Conservation (phyloP, 1,284 basidiomycete genomes). For the Cystobasidium slooffiae region DNA sequence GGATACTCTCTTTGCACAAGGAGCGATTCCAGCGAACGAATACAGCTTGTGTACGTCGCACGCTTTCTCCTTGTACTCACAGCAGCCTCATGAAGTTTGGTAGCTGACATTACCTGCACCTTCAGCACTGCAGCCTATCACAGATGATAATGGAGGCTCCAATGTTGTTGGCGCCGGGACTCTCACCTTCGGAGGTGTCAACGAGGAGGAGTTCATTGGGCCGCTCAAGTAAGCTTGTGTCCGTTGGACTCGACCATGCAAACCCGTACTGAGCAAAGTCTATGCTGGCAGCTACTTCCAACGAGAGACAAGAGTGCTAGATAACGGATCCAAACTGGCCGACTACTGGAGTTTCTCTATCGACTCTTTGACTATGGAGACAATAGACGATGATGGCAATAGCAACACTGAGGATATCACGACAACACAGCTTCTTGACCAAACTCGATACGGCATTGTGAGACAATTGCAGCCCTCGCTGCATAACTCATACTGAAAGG, state of each 20-base stretch:
- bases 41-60: constrained; percentile 20
- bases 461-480: background rate
- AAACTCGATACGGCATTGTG: constrained; percentile 36
- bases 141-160: constrained; percentile 29
- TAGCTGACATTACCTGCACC: too few species aligned
- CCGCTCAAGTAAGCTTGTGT: constrained; percentile 23
- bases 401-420: constrained; percentile 1
- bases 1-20: constrained; percentile 27
- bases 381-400: constrained; percentile 25
- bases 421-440: constrained; percentile 23
- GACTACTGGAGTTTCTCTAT: constrained; percentile 31
- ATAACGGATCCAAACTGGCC: constrained; percentile 19
- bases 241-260: background rate
- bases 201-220: constrained; percentile 23
- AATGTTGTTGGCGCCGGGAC: constrained; percentile 32
- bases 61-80: background rate
- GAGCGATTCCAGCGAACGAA: constrained; percentile 20
- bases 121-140: constrained; percentile 26
- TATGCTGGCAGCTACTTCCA: constrained; percentile 6
- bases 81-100: background rate
- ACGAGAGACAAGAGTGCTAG: constrained; percentile 12
- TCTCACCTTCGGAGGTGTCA: constrained; percentile 37
- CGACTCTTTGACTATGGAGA: constrained; percentile 34
- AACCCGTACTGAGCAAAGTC: background rate
- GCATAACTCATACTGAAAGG: background rate